phyloP scores from a whole-genome alignment of 2,329 filamentous ascomycete genomes.

The Plenodomus lindquistii region DNA sequence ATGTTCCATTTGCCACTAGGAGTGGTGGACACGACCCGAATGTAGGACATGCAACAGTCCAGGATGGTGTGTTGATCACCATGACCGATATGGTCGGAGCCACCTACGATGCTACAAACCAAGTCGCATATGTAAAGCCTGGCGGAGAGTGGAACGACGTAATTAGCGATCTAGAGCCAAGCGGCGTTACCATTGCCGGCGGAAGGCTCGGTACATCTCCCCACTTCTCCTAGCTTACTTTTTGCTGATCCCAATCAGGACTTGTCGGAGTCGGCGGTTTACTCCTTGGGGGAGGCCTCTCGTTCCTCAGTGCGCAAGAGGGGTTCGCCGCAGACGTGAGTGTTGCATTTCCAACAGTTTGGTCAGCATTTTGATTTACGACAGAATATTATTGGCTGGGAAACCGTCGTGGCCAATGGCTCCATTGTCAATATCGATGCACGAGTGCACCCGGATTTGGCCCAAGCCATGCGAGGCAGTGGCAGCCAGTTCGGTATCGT shows the following conservation, averaged over 20 bases:
- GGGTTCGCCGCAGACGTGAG: constrained; percentile 32
- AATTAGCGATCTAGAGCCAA: constrained; percentile 37
- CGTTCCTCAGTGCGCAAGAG: constrained; percentile 28
- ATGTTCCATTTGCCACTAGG: constrained; percentile 27
- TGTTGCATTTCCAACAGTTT: background rate
- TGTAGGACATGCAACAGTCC: constrained; percentile 36
- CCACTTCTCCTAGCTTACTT: background rate
- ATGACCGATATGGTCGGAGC: constrained; percentile 41
- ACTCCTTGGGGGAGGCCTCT: constrained; percentile 25
- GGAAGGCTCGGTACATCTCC: constrained; percentile 21
- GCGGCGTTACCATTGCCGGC: constrained; percentile 41
- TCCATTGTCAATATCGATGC: constrained; percentile 30
- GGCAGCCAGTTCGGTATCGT: constrained; percentile 34
- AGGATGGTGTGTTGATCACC: constrained; percentile 46
- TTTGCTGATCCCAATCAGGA: constrained; percentile 7
- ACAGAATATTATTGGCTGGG: constrained; percentile 38
- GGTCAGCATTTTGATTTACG: background rate
- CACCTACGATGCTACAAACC: constrained; percentile 39
- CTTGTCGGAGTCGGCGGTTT: constrained; percentile 28
- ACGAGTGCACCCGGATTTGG: constrained; percentile 34
- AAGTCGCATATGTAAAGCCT: constrained; percentile 45
- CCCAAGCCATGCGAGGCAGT: constrained; percentile 37
- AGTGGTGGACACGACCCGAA: constrained; percentile 47
- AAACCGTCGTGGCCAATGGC: constrained; percentile 38
- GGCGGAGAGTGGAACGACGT: constrained; percentile 49